Evolutionary conservation across 1,284 basidiomycete genomes (phyloP).

Genomic region (Pisolithus thermaeus): DNA sequence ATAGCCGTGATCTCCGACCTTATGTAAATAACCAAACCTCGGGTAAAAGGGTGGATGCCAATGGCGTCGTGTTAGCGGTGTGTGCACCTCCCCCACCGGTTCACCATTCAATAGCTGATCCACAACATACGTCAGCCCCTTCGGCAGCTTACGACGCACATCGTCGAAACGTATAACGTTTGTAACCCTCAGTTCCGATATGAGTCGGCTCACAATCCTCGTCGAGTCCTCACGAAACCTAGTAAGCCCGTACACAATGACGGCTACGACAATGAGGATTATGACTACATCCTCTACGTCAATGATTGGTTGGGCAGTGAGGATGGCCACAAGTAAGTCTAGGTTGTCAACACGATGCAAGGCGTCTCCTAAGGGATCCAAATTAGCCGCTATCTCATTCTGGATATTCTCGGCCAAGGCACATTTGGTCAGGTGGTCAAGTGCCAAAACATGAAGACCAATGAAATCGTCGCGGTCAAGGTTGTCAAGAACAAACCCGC

Average conservation of each 20-base stretch:
- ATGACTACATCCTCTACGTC: slow-evolving; percentile 96
- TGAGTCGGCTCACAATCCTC: slow-evolving; percentile 87
- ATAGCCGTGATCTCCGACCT: slow-evolving; percentile 65
- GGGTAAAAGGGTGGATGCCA: slow-evolving; percentile 62
- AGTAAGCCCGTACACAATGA: slow-evolving; percentile 92
- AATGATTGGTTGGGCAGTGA: slow-evolving; percentile 93
- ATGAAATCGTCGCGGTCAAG: slow-evolving; percentile 98
- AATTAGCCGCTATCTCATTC: slow-evolving; percentile 78
- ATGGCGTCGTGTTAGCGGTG: slow-evolving; percentile 62
- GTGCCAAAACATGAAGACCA: slow-evolving; percentile 99
- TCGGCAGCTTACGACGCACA: slow-evolving; percentile 80
- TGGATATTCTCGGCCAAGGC: slow-evolving; percentile 96
- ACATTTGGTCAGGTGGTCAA: slow-evolving; percentile 99
- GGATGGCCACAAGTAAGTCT: slow-evolving; percentile 81
- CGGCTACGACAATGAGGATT: slow-evolving; percentile 95
- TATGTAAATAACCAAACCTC: slow-evolving; percentile 51
- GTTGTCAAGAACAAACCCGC: slow-evolving; percentile 99
- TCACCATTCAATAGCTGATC: slow-evolving; percentile 10
- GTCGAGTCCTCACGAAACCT: slow-evolving; percentile 92
- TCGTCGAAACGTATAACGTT: slow-evolving; percentile 85
- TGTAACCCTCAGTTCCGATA: slow-evolving; percentile 93
- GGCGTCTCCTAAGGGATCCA: slow-evolving; percentile 11
- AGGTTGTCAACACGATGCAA: slow-evolving; percentile 3
- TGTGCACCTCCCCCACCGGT: slow-evolving; percentile 19
- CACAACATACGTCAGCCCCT: slow-evolving; percentile 53